A percentile compares a stretch with the other conserved stretches of the same genome.
These are phyloP conservation scores for Reutealis trisperma DNA, from an alignment of 345 rosid species.

Conservation along the genomic window DNA sequence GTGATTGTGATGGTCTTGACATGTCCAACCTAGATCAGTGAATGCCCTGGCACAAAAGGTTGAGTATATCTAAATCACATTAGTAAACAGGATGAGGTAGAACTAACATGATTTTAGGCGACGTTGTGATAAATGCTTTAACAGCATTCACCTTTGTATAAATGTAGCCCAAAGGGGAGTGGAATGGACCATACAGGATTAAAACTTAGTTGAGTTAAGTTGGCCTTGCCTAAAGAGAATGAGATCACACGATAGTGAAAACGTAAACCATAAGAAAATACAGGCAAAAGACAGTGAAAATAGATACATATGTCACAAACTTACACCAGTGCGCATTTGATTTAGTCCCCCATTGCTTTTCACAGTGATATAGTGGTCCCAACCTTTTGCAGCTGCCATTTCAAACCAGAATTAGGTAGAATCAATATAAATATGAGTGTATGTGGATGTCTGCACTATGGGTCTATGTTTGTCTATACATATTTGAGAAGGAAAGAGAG, in stretches of 20 bases:
- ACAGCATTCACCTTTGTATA: background rate
- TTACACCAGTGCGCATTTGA: slow-evolving; percentile 98
- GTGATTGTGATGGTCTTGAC: background rate
- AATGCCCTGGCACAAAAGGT: background rate
- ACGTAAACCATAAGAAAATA: background rate
- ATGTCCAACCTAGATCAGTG: background rate
- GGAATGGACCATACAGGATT: too few species aligned
- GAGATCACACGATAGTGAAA: background rate
- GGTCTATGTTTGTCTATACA: background rate
- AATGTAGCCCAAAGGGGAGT: background rate
- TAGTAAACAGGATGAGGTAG: background rate
- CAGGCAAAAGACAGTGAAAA: background rate
- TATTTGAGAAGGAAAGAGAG: background rate
- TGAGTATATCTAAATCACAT: background rate
- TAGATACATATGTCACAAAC: slow-evolving; percentile 28
- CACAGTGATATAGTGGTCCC: slow-evolving; percentile 68
- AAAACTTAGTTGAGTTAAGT: background rate
- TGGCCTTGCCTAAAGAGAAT: too few species aligned
- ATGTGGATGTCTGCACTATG: background rate
- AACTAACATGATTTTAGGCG: background rate
- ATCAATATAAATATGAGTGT: background rate
- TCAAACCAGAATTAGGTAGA: slow-evolving; percentile 10
- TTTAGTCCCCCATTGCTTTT: slow-evolving; percentile 94
- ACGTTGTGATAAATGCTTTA: background rate
- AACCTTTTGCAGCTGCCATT: slow-evolving; percentile 52